Evolutionary conservation across 1,284 basidiomycete genomes (phyloP), one percentile per base, ranked within the genome.

Genomic region (Hymenochaete sp.): DNA sequence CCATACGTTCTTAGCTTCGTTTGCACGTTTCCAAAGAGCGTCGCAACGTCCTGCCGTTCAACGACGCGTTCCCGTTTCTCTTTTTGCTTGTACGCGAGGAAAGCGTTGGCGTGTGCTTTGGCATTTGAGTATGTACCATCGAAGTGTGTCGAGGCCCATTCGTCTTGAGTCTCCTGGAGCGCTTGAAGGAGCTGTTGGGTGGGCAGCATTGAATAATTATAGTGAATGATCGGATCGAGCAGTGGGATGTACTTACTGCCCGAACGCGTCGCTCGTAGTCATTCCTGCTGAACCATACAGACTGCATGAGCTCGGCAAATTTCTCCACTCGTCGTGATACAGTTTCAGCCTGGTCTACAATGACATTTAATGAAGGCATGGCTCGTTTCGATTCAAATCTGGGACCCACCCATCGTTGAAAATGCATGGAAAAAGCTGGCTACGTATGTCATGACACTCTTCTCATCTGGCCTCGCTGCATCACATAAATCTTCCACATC

Each of bases 361-460:
- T 25, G n/a, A 19, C 16, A 14, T 18, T 13, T 22, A 7, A 18
- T 35, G 19, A 43, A 29, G 31, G 6, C 18, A 2, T 22, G 31
- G 27, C 4, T 8, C 18, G 26, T 11, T 16, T 24, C 5, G 3
- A 21, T 41, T 21, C 21, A n/a, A 13, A 18, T 11, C 22, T 3
- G 18, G 9, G 16, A 60, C 76, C 52, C 54, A 91, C 92, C 91
- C 83, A 96, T 93, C 1, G 89, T 84, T 0, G 92, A 95, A 62
- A 98, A 98, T 0, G 95, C 95, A 62, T 98, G 95, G 71, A 98
- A 98, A 65, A 78, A 98, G 58, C 92, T 92, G 28, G 95, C 95
- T 44, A 93, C 81, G 55, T 93, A 95, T 2, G 89, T 93, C 91
- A 93, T 93, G 21, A 95, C 87, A 63, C 88, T 93, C 37, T 91